Evolutionary conservation across 2,329 filamentous ascomycete genomes (phyloP).

Genomic region (Magnaporthiopsis incrustans): DNA sequence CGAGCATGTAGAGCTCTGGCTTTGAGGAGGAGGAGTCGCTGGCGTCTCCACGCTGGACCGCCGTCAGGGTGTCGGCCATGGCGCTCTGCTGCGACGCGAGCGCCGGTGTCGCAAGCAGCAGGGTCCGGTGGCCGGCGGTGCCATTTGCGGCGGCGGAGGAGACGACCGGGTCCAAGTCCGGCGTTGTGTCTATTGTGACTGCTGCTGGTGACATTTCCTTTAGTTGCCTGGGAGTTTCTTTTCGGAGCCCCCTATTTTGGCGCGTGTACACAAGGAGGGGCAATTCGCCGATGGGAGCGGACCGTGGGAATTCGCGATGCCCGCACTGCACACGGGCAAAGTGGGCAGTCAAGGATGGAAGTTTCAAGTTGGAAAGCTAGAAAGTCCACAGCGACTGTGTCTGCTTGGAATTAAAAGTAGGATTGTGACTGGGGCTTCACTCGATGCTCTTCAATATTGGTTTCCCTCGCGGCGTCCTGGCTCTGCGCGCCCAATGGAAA

Average conservation of each 20-base stretch:
- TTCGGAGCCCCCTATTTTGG: neutral
- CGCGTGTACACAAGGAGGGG: no score
- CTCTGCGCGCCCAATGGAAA: no score
- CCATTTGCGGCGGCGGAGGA: neutral
- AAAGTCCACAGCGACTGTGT: no score
- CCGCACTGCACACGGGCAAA: no score
- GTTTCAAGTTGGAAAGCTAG: no score
- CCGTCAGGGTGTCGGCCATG: conserved; percentile 5
- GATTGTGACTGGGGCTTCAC: no score
- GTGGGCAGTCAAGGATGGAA: no score
- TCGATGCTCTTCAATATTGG: no score
- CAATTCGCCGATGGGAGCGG: no score
- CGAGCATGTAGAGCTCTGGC: conserved; percentile 92
- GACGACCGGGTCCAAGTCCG: neutral
- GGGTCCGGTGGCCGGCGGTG: conserved; percentile 7
- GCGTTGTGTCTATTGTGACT: conserved; percentile 6
- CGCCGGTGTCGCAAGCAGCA: conserved; percentile 72
- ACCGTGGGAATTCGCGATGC: no score
- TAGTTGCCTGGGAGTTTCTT: neutral
- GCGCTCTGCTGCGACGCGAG: conserved; percentile 58
- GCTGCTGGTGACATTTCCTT: conserved; percentile 5
- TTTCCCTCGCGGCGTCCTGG: no score
- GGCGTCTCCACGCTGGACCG: neutral
- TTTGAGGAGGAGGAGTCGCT: neutral
- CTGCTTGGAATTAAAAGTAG: no score